phyloP scores from a whole-genome alignment of 2,329 filamentous ascomycete genomes.

The Cordyceps tenuipes region DNA sequence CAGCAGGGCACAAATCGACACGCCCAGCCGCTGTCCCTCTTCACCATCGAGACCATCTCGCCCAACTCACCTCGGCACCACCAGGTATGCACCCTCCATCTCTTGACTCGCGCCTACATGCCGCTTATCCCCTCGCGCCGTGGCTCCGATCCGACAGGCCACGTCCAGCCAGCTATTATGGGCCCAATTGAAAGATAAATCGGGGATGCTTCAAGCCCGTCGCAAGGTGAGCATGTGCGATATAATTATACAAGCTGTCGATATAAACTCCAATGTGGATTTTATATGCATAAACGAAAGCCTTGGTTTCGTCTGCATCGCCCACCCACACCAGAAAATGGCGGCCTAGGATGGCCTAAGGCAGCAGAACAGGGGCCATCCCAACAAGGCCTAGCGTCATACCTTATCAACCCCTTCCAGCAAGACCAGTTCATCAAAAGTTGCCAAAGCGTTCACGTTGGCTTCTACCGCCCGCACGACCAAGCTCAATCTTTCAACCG shows the following conservation, averaged over 20 bases:
- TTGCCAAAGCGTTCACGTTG: neutral
- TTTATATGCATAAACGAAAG: too few relatives aligned
- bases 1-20: too few relatives aligned
- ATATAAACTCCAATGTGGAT: too few relatives aligned
- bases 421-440: neutral
- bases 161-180: neutral
- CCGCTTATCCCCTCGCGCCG: neutral
- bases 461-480: neutral
- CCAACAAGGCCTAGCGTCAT: constrained; percentile 1
- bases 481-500: neutral
- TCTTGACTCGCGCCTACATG: neutral
- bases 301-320: too few relatives aligned
- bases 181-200: neutral
- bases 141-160: neutral
- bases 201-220: neutral
- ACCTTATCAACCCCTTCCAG: neutral
- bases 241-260: neutral
- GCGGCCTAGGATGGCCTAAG: too few relatives aligned
- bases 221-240: neutral
- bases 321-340: too few relatives aligned
- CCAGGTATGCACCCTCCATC: too few relatives aligned
- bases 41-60: too few relatives aligned
- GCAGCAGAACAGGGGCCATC: neutral
- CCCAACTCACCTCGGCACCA: too few relatives aligned
- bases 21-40: too few relatives aligned